Conservation (phyloP, 2,329 filamentous ascomycete genomes). For the Penicillium olsonii region DNA sequence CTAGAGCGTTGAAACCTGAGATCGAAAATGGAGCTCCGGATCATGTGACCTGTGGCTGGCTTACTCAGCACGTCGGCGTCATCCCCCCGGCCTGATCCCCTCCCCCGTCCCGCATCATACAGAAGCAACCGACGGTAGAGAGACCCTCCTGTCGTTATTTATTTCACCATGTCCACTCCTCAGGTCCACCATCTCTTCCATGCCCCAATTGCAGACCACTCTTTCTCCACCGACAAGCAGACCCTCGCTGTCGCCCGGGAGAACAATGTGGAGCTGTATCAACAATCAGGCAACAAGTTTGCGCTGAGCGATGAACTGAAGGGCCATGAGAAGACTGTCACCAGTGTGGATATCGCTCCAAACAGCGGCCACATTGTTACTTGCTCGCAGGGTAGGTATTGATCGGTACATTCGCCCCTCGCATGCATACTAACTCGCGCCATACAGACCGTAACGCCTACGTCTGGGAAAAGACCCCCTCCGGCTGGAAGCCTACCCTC, state of each 20-base stretch:
- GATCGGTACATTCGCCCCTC: background rate
- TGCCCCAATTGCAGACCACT: slow-evolving; percentile 94
- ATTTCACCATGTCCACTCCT: slow-evolving; percentile 70
- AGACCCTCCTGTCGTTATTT: slow-evolving; percentile 81
- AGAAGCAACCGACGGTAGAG: slow-evolving; percentile 78
- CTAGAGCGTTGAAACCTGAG: slow-evolving; percentile 11
- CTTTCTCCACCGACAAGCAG: slow-evolving; percentile 88
- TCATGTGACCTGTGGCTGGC: slow-evolving; percentile 25
- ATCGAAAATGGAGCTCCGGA: slow-evolving; percentile 7
- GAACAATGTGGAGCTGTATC: slow-evolving; percentile 85
- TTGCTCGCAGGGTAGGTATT: slow-evolving; percentile 79
- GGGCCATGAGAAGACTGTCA: slow-evolving; percentile 96
- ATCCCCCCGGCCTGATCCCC: slow-evolving; percentile 16
- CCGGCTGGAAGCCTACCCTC: slow-evolving; percentile 93
- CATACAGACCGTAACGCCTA: slow-evolving; percentile 86
- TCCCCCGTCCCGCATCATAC: slow-evolving; percentile 12
- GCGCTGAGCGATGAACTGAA: slow-evolving; percentile 88
- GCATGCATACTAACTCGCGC: background rate
- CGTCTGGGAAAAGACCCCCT: slow-evolving; percentile 92
- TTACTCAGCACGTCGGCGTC: slow-evolving; percentile 21
- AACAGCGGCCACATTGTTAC: slow-evolving; percentile 91
- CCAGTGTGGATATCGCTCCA: slow-evolving; percentile 92
- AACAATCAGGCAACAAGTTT: slow-evolving; percentile 70
- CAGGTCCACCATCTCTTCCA: slow-evolving; percentile 98
- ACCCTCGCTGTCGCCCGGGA: slow-evolving; percentile 90